Evolutionary conservation across 352 stramenopile genomes (phyloP).

Genomic region (Phytopythium cucurbitacearum): DNA sequence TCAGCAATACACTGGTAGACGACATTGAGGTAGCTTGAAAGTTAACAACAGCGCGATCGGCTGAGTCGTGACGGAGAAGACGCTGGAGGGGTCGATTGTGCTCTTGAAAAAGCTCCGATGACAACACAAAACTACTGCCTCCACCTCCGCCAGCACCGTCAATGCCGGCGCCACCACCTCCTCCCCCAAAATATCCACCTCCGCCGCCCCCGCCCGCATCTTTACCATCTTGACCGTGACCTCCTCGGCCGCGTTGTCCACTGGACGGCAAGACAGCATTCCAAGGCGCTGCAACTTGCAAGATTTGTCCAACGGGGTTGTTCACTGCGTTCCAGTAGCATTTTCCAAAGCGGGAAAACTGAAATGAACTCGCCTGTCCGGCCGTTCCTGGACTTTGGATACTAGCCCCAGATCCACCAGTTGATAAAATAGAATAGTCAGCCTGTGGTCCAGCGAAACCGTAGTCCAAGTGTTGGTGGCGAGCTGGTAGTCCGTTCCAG

Average conservation of each 20-base stretch:
- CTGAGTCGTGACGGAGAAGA: constrained; percentile 9
- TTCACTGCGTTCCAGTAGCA: constrained; percentile 21
- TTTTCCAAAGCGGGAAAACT: constrained; percentile 34
- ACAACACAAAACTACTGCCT: constrained; percentile 50
- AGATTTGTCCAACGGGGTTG: not conserved
- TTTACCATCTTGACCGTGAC: constrained; percentile 69
- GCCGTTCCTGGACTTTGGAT: constrained; percentile 17
- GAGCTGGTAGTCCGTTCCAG: constrained; percentile 31
- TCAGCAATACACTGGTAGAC: constrained; percentile 33
- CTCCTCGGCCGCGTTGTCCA: constrained; percentile 32
- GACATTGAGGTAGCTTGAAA: constrained; percentile 16
- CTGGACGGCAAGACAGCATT: constrained; percentile 21
- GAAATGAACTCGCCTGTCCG: constrained; percentile 41
- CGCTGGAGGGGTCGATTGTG: constrained; percentile 9
- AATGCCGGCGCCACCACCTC: constrained; percentile 54
- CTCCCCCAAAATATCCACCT: constrained; percentile 69
- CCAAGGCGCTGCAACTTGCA: not conserved
- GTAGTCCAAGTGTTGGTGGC: constrained; percentile 50
- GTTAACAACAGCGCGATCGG: constrained; percentile 19
- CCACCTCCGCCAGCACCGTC: constrained; percentile 59
- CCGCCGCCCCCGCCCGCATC: constrained; percentile 77
- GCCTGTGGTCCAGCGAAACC: constrained; percentile 35
- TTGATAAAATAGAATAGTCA: constrained; percentile 56
- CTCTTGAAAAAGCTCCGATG: constrained; percentile 12
- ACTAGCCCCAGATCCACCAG: constrained; percentile 34